Conservation (phyloP, 495 filamentous ascomycete species). For the Annulohypoxylon bovei region DNA sequence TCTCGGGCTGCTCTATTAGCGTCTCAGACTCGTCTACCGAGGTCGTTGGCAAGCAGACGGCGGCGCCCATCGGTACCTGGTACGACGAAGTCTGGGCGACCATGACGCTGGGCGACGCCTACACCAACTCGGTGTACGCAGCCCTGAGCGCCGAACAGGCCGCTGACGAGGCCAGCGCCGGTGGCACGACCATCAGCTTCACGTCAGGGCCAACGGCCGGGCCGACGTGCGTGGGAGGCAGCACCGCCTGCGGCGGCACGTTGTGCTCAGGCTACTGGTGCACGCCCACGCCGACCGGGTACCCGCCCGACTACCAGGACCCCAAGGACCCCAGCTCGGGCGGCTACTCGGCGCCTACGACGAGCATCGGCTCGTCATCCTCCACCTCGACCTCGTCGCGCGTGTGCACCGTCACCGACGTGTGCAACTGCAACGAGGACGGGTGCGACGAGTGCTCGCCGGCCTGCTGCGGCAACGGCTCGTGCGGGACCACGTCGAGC, state of each 20-base stretch:
- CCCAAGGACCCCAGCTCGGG: neutral
- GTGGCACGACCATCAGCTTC: neutral
- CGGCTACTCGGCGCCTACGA: too few species aligned
- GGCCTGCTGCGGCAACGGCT: too few species aligned
- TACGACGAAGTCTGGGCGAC: neutral
- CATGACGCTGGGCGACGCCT: neutral
- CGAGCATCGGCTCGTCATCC: too few species aligned
- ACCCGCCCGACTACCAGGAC: neutral
- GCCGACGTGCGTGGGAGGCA: neutral
- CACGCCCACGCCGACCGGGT: neutral
- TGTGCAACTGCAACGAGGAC: too few species aligned
- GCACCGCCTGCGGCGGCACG: neutral
- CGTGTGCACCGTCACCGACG: too few species aligned
- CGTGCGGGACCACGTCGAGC: too few species aligned
- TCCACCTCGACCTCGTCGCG: too few species aligned
- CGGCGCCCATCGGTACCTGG: neutral
- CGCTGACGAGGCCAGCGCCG: neutral
- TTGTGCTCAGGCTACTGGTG: neutral
- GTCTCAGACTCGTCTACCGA: neutral
- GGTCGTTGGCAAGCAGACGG: neutral
- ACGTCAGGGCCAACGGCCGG: neutral
- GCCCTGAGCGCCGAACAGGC: neutral
- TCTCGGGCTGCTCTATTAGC: neutral
- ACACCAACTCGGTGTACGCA: neutral
- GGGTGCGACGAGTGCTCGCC: too few species aligned